A percentile compares a stretch with the other conserved stretches of the same genome.
Conservation (phyloP, 331 rosid species). For the Stylosanthes scabra region DNA sequence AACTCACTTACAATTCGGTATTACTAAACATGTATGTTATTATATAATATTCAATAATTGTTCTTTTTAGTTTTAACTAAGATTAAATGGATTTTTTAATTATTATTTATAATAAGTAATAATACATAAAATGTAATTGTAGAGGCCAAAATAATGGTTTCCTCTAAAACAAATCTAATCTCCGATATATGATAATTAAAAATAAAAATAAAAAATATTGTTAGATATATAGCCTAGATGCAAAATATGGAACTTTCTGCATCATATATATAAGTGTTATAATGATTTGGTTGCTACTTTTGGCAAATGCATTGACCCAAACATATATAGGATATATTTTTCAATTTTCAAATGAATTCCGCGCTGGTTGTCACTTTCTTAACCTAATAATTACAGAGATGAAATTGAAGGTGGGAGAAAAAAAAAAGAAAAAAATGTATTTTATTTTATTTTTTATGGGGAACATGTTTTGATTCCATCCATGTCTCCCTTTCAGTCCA, state of each 20-base stretch:
- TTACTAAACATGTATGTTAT: too few species aligned
- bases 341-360: conserved; percentile 19
- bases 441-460: conserved; percentile 13
- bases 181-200: background rate
- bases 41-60: too few species aligned
- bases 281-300: conserved; percentile 28
- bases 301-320: conserved; percentile 19
- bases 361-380: conserved; percentile 19
- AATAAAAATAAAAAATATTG: too few species aligned
- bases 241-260: conserved; percentile 4
- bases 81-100: too few species aligned
- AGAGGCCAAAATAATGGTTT: too few species aligned
- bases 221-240: too few species aligned
- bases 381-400: conserved; percentile 15
- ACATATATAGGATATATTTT: background rate
- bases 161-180: background rate
- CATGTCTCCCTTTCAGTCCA: background rate
- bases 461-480: conserved; percentile 20
- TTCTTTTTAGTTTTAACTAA: too few species aligned
- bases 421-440: background rate
- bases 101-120: too few species aligned
- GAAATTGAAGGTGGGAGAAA: background rate
- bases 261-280: background rate
- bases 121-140: too few species aligned
- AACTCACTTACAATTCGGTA: too few species aligned